Evolutionary conservation across 257 asterid species (phyloP), one percentile per base, ranked within the genome.

Genomic region (Mentha longifolia): DNA sequence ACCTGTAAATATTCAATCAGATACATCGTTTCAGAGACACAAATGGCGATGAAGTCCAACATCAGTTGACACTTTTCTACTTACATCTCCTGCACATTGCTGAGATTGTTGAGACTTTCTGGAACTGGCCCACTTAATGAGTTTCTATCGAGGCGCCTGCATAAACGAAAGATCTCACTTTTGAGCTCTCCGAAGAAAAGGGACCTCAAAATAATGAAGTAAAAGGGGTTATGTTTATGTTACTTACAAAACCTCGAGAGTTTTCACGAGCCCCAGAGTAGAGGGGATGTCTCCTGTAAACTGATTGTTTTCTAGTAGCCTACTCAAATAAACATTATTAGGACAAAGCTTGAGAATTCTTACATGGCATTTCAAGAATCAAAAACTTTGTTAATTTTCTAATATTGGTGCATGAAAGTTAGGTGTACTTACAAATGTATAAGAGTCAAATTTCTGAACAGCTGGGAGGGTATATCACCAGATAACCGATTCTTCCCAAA

Each of bases 201-300:
- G 41, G 43, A 17, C 25, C 25, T 2, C 47, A 9, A 56, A 20
- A 15, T 3, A 39, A 46, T 57, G 12, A 35, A 2, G 15, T 14
- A 28, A 57, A 60, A 16, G 31, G 68, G 71, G 78, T 70, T 17
- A 58, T 28, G 67, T 61, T 81, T 37, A 57, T 16, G 65, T 68
- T 78, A 92, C 99, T 95, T 87, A 95, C 99, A 95, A 72, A 75
- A 83, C 96, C 70, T 95, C 96, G 69, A 95, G 84, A 41, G 62
- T n/a, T 60, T 30, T 54, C 33, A 82, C 93, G 25, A 80, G 89
- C 67, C 89, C 88, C 31, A 95, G 57, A 22, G 96, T 76, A n/a
- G 80, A 74, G 22, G 99, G 99, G 64, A 95, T 84, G 30, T 56
- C 50, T 78, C 99, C 99, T 12, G 60, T 78, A 7, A 95, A 76